phyloP scores from a whole-genome alignment of 2,329 filamentous ascomycete genomes.

The Neopestalotiopsis rosae region DNA sequence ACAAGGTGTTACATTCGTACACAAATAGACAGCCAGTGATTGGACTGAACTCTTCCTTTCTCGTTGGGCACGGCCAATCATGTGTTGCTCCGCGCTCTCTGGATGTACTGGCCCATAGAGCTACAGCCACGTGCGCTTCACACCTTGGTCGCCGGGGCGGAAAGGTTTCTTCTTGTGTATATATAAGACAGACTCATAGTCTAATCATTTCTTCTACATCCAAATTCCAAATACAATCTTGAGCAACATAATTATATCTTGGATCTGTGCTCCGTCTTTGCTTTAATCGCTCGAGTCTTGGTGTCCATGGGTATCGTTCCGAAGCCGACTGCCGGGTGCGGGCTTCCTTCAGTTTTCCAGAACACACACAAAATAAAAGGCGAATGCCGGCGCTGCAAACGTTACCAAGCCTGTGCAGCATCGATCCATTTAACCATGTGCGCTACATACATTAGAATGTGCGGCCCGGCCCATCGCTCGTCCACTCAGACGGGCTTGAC shows the following conservation, averaged over 20 bases:
- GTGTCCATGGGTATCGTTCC: neutral
- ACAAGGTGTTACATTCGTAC: neutral
- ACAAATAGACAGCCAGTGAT: neutral
- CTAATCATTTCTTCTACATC: neutral
- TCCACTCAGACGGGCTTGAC: constrained; percentile 1
- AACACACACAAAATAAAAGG: neutral
- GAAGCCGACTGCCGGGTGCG: neutral
- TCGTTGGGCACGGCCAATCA: neutral
- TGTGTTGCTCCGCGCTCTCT: neutral
- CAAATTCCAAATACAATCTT: neutral
- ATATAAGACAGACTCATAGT: neutral
- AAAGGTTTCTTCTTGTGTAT: neutral
- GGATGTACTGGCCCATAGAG: neutral
- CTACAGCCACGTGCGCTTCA: neutral
- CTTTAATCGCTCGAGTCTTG: neutral
- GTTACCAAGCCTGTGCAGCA: neutral
- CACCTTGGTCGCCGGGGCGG: neutral
- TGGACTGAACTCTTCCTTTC: neutral
- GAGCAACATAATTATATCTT: neutral
- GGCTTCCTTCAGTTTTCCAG: neutral
- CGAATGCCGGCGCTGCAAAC: neutral
- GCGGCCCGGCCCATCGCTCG: constrained; percentile 8
- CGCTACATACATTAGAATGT: constrained; percentile 5
- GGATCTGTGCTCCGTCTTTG: no score
- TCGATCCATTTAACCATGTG: constrained; percentile 3